These are phyloP conservation scores for Heritiera littoralis DNA, from an alignment of 345 rosid genomes.

Conservation along the genomic window DNA sequence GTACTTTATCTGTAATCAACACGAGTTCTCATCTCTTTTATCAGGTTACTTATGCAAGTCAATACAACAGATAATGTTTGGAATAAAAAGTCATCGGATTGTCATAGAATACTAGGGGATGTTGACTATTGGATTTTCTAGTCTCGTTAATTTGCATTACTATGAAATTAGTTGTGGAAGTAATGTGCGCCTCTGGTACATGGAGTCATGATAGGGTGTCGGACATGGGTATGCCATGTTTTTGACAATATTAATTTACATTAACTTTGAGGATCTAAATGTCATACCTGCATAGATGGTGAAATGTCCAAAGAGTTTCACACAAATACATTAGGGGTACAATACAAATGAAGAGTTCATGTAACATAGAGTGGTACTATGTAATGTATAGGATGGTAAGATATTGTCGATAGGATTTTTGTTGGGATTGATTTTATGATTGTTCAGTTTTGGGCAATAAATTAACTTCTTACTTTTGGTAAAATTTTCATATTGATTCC, in stretches of 20 bases:
- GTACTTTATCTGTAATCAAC: constrained; percentile 7
- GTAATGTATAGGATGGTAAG: not conserved
- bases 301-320: not conserved
- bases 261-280: not conserved
- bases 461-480: not conserved
- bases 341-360: not conserved
- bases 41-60: constrained; percentile 3
- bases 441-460: not conserved
- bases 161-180: not conserved
- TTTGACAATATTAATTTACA: not conserved
- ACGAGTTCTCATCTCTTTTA: not conserved
- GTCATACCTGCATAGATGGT: not conserved
- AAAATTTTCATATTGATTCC: not conserved
- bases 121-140: not conserved
- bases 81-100: not conserved
- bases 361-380: not conserved
- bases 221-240: not conserved
- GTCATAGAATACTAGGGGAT: not conserved
- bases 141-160: not conserved
- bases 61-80: not conserved
- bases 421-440: not conserved
- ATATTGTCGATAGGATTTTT: not conserved
- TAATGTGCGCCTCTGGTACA: not conserved
- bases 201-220: not conserved
- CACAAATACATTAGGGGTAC: not conserved